These are phyloP conservation scores for Thielaviopsis punctulata DNA, from an alignment of 2,329 filamentous ascomycete genomes.

Conservation along the genomic window DNA sequence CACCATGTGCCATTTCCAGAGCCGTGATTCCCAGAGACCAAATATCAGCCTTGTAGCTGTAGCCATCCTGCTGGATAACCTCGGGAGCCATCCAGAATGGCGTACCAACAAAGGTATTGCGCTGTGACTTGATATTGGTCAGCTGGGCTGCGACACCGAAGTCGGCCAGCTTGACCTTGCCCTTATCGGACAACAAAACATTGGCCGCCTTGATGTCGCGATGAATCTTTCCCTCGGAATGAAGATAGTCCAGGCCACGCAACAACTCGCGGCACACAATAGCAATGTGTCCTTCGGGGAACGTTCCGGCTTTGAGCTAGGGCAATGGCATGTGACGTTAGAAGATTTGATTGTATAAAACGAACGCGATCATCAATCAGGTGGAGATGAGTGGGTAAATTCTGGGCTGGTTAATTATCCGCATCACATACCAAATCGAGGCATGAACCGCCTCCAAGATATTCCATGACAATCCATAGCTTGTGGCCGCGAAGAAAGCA, in stretches of 20 bases:
- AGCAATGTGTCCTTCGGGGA: slow-evolving; percentile 79
- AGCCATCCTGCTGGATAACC: slow-evolving; percentile 72
- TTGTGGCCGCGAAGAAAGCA: slow-evolving; percentile 94
- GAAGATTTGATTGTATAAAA: neutral
- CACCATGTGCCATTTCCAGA: slow-evolving; percentile 74
- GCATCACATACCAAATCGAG: slow-evolving; percentile 57
- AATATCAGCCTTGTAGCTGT: slow-evolving; percentile 81
- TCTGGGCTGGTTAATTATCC: slow-evolving; percentile 11
- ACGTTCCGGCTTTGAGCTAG: slow-evolving; percentile 75
- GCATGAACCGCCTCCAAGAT: slow-evolving; percentile 84
- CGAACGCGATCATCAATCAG: neutral
- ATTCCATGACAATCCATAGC: slow-evolving; percentile 99
- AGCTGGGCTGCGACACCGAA: slow-evolving; percentile 95
- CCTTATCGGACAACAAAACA: slow-evolving; percentile 73
- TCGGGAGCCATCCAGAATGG: slow-evolving; percentile 97
- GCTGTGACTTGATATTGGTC: slow-evolving; percentile 92
- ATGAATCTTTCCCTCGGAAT: slow-evolving; percentile 88
- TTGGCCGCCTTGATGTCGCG: slow-evolving; percentile 95
- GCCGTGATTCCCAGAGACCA: slow-evolving; percentile 88
- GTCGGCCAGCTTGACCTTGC: slow-evolving; percentile 89
- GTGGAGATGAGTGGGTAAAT: slow-evolving; percentile 5
- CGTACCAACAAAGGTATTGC: slow-evolving; percentile 93
- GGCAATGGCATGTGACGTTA: neutral
- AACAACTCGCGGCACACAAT: slow-evolving; percentile 88
- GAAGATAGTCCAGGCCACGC: slow-evolving; percentile 78